A percentile compares a stretch with the other conserved stretches of the same genome.
Evolutionary conservation across 495 filamentous ascomycete genomes (phyloP).

Genomic region (Rostrohypoxylon terebratum): DNA sequence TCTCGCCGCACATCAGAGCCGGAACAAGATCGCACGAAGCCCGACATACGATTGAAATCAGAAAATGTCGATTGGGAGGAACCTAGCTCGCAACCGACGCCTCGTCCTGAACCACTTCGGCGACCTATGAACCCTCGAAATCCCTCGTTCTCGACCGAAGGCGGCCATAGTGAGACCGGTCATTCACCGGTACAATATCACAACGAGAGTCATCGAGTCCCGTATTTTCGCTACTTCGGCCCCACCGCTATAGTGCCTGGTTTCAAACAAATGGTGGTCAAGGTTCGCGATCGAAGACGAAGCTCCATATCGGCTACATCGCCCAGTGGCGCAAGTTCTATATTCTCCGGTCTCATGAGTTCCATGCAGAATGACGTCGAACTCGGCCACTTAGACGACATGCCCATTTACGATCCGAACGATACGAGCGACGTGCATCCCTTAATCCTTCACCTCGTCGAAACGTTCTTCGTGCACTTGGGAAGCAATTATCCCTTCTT

Average conservation of each 20-base stretch:
- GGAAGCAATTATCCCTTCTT: slow-evolving; percentile 88
- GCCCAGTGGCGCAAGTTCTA: slow-evolving; percentile 49
- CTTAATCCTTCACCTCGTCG: slow-evolving; percentile 77
- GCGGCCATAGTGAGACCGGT: slow-evolving; percentile 55
- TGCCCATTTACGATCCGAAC: slow-evolving; percentile 82
- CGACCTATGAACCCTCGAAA: slow-evolving; percentile 46
- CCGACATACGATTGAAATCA: slow-evolving; percentile 43
- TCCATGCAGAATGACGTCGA: slow-evolving; percentile 57
- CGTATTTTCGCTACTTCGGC: slow-evolving; percentile 89
- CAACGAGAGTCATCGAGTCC: slow-evolving; percentile 73
- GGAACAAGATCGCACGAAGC: slow-evolving; percentile 41
- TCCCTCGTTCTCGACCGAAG: slow-evolving; percentile 56
- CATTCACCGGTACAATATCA: slow-evolving; percentile 58
- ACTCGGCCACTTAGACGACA: slow-evolving; percentile 69
- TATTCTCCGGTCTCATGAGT: slow-evolving; percentile 43
- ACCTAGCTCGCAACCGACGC: slow-evolving; percentile 47
- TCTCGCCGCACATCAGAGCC: slow-evolving; percentile 40
- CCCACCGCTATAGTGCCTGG: slow-evolving; percentile 90
- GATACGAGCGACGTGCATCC: slow-evolving; percentile 74
- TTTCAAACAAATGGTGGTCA: slow-evolving; percentile 92
- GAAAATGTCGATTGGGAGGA: slow-evolving; percentile 49
- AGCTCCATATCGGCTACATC: slow-evolving; percentile 61
- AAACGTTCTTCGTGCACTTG: slow-evolving; percentile 80
- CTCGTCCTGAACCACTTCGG: slow-evolving; percentile 41
- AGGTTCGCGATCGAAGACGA: slow-evolving; percentile 66